A percentile compares a stretch with the other conserved stretches of the same genome.
These are phyloP conservation scores for Boletus rubropictus DNA, from an alignment of 768 basidiomycete species.

Conservation along the genomic window DNA sequence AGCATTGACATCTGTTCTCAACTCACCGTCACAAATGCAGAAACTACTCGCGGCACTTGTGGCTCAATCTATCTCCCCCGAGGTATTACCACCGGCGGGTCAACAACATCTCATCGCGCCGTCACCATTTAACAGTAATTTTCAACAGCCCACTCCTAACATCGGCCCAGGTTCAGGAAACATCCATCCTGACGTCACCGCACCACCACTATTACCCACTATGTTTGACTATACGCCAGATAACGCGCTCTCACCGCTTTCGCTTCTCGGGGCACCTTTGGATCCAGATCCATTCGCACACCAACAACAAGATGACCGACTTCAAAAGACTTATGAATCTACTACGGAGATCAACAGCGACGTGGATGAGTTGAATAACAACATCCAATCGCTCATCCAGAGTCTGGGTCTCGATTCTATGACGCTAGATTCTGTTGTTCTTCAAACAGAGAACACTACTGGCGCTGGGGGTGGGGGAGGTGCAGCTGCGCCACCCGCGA, in stretches of 20 bases:
- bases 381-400: slow-evolving; percentile 67
- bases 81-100: slow-evolving; percentile 16
- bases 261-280: slow-evolving; percentile 21
- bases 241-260: slow-evolving; percentile 23
- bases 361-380: slow-evolving; percentile 62
- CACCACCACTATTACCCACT: slow-evolving; percentile 14
- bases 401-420: slow-evolving; percentile 60
- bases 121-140: slow-evolving; percentile 21
- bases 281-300: slow-evolving; percentile 30
- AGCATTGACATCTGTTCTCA: slow-evolving; percentile 46
- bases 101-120: slow-evolving; percentile 28
- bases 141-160: slow-evolving; percentile 6
- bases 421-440: slow-evolving; percentile 12
- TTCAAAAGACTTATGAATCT: slow-evolving; percentile 54
- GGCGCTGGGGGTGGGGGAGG: slow-evolving; percentile 11
- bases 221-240: slow-evolving; percentile 20
- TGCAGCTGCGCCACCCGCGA: background rate
- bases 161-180: background rate
- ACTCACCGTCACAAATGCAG: slow-evolving; percentile 51
- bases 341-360: slow-evolving; percentile 65
- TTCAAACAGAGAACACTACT: slow-evolving; percentile 3
- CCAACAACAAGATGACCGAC: slow-evolving; percentile 36
- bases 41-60: slow-evolving; percentile 45
- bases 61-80: slow-evolving; percentile 21
- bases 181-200: slow-evolving; percentile 2